Base-by-base conservation (phyloP, 2,329 filamentous ascomycete genomes). In the Cercospora sesami region DNA sequence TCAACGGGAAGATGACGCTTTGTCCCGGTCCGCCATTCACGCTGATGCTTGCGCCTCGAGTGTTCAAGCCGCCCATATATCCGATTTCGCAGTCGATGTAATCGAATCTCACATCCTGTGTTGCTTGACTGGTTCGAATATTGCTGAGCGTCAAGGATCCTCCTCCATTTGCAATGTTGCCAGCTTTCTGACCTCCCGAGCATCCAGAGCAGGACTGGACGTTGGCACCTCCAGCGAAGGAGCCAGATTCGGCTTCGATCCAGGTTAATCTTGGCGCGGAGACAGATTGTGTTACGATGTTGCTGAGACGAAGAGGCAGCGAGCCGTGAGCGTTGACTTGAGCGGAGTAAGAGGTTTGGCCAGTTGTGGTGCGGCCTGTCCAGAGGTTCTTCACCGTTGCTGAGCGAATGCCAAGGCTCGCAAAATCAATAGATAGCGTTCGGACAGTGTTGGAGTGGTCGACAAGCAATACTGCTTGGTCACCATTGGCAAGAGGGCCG, bases 21-120 rank as follows among this genome's bases (percentile, higher is more conserved):
- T 78, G 78, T 0, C 76, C 73, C 23, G 70, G 58, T 0, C 75
- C 77, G 1, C 78, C 79, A 70, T 82, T 81, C 12, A 82, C 78
- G 30, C 73, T 72, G 36, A 82, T 72, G 1, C 75, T 79, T 65
- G 80, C 75, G 28, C 78, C 78, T 18, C 80, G 72, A 9, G 76
- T 75, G 53, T 82, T 81, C 21, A 31, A 21, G 4, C 67, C 59
- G 74, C 77, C 48, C 0, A 78, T 74, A 33, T 79, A 80, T 0
- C 75, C 76, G 21, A 81, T 77, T 2, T 81, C 80, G 69, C 80
- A 80, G 60, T 81, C 79, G 60, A 81, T 68, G 58, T 80, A 81
- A 62, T 82, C 80, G 21, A 82, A 75, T 0, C 75, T 75, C 1
- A 80, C 58, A 5, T 79, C 68, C 53, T 77, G 79, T 18, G 73